Base-by-base conservation (phyloP, 1,284 basidiomycete species). In the Apiotrichum porosum region DNA sequence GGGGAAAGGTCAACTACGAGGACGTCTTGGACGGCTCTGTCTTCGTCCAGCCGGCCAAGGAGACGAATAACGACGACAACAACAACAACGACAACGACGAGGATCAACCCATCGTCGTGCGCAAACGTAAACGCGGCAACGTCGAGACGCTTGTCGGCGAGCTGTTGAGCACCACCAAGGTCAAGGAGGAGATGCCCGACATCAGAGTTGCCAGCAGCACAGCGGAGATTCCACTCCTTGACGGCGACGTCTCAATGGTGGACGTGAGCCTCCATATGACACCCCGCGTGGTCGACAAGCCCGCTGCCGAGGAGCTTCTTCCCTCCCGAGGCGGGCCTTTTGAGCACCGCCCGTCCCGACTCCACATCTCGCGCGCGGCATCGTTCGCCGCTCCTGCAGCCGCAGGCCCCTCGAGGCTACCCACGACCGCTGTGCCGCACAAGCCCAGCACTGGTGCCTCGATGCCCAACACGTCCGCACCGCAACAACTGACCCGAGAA, bases 131-230 rank as follows among this genome's bases (percentile, higher is more conserved):
- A 37, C 40, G 57, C 26, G 63, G 61, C 9, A 50, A 49, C 23
- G 40, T 60, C 21, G 54, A 52, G 17, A 44, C 42, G 5, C 61
- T 71, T 12, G 68, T 69, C 13, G 60, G 57, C n/a, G 63, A 69
- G 17, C 47, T 70, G 42, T 54, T 71, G 6, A 61, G 60, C 10
- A 63, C 62, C 0, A 45, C 51, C 3, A 45, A 43, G 33, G 15
- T 17, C 9, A 18, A 22, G 22, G 45, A 23, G 34, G 34, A 32
- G 23, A 34, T 32, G 28, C 18, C 42, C 12, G 49, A 45, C n/a
- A 42, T 44, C 43, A 54, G 57, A 17, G 31, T 36, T 17, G 54
- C n/a, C n/a, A n/a, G n/a, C n/a, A n/a, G n/a, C n/a, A n/a, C n/a
- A n/a, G n/a, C n/a, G n/a, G n/a, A n/a, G n/a, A n/a, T n/a, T n/a